Percentiles rank a stretch among this genome's conserved stretches.
Evolutionary conservation across 2,329 filamentous ascomycete genomes (phyloP).

Genomic region (Fusarium drepaniforme): DNA sequence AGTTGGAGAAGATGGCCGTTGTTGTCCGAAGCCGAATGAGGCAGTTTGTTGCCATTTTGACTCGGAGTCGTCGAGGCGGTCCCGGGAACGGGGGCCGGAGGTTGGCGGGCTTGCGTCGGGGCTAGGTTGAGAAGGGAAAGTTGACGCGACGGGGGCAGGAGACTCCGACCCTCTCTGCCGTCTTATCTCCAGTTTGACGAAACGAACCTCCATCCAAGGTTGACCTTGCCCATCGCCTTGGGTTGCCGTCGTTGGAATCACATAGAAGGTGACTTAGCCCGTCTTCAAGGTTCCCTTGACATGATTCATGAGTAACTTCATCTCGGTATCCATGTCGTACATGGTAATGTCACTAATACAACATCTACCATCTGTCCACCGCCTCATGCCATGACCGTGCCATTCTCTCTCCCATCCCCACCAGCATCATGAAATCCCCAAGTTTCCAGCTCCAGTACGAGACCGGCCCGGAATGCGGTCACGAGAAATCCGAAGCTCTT

Average conservation of each 20-base stretch:
- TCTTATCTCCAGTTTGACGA: constrained; percentile 8
- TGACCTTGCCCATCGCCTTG: background rate
- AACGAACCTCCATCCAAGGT: background rate
- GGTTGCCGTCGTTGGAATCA: background rate
- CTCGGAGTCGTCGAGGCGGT: background rate
- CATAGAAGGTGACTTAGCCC: background rate
- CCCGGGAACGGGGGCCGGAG: constrained; percentile 5
- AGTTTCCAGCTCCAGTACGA: background rate
- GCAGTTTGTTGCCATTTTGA: background rate
- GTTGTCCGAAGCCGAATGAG: background rate
- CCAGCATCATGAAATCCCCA: background rate
- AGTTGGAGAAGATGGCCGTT: constrained; percentile 7
- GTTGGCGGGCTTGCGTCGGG: constrained; percentile 16
- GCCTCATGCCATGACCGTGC: background rate
- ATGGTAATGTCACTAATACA: background rate
- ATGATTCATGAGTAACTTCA: background rate
- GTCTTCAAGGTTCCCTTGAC: background rate
- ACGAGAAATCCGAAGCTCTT: background rate
- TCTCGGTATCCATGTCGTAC: background rate
- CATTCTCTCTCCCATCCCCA: background rate
- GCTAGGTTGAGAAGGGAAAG: constrained; percentile 39
- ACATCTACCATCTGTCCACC: background rate
- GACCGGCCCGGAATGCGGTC: background rate
- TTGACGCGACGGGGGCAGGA: constrained; percentile 27
- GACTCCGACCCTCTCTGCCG: constrained; percentile 3